phyloP scores from a whole-genome alignment of 345 rosid species.

The Acer negundo region DNA sequence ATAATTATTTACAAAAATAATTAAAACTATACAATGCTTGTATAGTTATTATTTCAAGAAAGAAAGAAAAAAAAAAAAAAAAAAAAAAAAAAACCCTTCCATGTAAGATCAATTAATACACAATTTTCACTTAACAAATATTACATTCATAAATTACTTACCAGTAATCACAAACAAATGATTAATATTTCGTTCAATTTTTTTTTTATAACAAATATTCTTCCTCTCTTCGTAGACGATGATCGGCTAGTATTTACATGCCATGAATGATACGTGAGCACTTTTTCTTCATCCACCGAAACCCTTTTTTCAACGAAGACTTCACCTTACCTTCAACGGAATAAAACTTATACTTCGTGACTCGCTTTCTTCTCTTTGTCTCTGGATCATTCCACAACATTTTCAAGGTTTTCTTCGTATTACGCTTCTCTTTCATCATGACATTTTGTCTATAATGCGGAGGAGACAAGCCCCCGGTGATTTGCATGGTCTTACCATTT shows the following conservation, averaged over 20 bases:
- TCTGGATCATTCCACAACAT: constrained; percentile 53
- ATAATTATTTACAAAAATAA: too few species aligned
- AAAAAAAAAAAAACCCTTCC: neutral
- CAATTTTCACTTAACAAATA: neutral
- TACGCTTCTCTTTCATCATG: neutral
- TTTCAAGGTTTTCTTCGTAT: neutral
- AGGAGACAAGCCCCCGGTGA: neutral
- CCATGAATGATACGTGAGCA: constrained; percentile 40
- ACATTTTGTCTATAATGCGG: neutral
- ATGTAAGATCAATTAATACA: neutral
- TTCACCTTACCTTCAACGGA: constrained; percentile 51
- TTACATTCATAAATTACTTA: neutral
- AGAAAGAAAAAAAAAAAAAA: too few species aligned
- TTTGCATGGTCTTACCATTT: neutral
- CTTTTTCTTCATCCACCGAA: constrained; percentile 52
- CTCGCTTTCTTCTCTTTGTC: constrained; percentile 44
- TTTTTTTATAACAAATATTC: neutral
- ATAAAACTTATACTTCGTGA: constrained; percentile 55
- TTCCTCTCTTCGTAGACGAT: neutral
- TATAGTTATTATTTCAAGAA: too few species aligned
- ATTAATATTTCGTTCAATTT: too few species aligned
- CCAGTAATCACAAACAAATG: neutral
- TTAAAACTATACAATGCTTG: too few species aligned
- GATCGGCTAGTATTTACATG: constrained; percentile 8
- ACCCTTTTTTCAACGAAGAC: constrained; percentile 44